phyloP scores from a whole-genome alignment of 2,329 filamentous ascomycete species.

The Xylariaceae sp. region DNA sequence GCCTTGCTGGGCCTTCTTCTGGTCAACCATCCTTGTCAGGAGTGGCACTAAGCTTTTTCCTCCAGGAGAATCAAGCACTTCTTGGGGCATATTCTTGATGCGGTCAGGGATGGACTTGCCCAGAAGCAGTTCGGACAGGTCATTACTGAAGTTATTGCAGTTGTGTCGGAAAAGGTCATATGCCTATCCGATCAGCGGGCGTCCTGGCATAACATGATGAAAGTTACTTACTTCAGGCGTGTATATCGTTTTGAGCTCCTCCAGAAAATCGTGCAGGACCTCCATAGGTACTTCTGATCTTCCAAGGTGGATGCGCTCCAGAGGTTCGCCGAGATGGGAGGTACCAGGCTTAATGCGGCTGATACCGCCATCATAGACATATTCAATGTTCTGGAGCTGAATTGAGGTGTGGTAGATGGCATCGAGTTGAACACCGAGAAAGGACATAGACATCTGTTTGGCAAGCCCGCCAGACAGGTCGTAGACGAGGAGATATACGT shows the following conservation, averaged over 20 bases:
- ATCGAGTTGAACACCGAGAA: conserved; percentile 65
- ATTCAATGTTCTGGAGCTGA: conserved; percentile 79
- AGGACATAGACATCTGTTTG: conserved; percentile 48
- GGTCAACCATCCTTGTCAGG: conserved; percentile 46
- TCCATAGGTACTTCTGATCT: conserved; percentile 74
- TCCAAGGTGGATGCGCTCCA: conserved; percentile 72
- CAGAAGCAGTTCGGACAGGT: conserved; percentile 82
- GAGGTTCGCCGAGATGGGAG: conserved; percentile 81
- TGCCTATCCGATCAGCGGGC: conserved; percentile 43
- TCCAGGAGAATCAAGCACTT: conserved; percentile 80
- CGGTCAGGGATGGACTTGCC: conserved; percentile 84
- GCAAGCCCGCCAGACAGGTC: conserved; percentile 66
- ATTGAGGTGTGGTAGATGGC: conserved; percentile 95
- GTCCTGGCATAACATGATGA: background rate
- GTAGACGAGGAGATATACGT: conserved; percentile 73
- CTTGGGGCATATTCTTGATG: conserved; percentile 79
- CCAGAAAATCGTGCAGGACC: conserved; percentile 80
- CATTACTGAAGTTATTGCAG: conserved; percentile 97
- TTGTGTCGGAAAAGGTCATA: conserved; percentile 91
- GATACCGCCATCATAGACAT: conserved; percentile 84
- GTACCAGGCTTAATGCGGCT: conserved; percentile 74
- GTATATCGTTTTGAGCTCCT: conserved; percentile 78
- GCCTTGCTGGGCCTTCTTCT: conserved; percentile 43
- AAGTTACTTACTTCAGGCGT: conserved; percentile 61
- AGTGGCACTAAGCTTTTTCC: conserved; percentile 84